Evolutionary conservation across 352 stramenopile species (phyloP).

Genomic region (Pythium angustatum): DNA sequence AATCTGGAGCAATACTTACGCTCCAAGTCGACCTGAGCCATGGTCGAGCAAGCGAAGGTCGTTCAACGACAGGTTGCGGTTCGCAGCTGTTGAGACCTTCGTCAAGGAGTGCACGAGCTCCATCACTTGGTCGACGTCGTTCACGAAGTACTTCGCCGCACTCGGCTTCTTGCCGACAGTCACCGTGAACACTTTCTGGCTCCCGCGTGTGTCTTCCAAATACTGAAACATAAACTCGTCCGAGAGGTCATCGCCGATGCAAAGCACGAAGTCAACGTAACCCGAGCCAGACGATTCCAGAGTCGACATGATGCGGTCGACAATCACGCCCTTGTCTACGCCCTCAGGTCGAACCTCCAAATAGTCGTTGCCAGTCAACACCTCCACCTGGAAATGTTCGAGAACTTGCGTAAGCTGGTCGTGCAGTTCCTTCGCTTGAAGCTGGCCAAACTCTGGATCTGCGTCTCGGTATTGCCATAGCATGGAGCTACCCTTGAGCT

Average conservation of each 20-base stretch:
- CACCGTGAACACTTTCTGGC: conserved; percentile 91
- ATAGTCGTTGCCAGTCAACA: conserved; percentile 88
- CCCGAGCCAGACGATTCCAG: conserved; percentile 71
- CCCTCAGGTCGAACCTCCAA: conserved; percentile 95
- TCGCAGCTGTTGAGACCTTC: conserved; percentile 81
- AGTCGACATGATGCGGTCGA: conserved; percentile 94
- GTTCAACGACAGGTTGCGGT: conserved; percentile 86
- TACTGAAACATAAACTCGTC: conserved; percentile 98
- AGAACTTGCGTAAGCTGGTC: conserved; percentile 97
- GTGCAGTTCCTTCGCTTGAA: conserved; percentile 98
- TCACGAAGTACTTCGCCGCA: conserved; percentile 97
- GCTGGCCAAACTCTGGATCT: conserved; percentile 98
- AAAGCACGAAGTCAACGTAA: conserved; percentile 96
- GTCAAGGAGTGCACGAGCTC: conserved; percentile 90
- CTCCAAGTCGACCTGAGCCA: conserved; percentile 34
- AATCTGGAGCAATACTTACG: conserved; percentile 36
- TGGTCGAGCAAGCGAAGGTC: conserved; percentile 75
- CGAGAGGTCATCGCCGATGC: conserved; percentile 97
- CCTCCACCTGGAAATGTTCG: conserved; percentile 95
- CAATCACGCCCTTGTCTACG: conserved; percentile 98
- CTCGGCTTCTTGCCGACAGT: conserved; percentile 99
- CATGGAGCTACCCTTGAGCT: conserved; percentile 98
- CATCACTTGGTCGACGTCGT: conserved; percentile 96
- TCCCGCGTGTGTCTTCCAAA: conserved; percentile 65
- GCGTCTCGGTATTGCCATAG: conserved; percentile 99